A percentile compares a stretch with the other conserved stretches of the same genome.
Evolutionary conservation across 345 rosid genomes (phyloP).

Genomic region (Stellera chamaejasme): DNA sequence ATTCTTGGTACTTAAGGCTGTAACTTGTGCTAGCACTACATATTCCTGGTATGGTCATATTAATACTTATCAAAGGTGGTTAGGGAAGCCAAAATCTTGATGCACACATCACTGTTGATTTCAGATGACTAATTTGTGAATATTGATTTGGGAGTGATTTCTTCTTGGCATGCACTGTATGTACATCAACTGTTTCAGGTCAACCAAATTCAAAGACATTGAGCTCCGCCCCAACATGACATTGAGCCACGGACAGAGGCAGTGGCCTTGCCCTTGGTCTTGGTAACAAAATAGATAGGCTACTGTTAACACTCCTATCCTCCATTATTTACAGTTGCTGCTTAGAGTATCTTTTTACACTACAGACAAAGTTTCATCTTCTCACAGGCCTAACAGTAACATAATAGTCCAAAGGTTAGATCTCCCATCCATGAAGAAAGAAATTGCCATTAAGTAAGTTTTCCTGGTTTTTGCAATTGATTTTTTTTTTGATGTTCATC

Average conservation of each 20-base stretch:
- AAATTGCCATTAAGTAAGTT: no score
- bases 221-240: constrained; percentile 39
- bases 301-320: constrained; percentile 24
- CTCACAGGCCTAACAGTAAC: no score
- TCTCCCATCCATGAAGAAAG: neutral
- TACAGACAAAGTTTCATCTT: no score
- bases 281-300: constrained; percentile 32
- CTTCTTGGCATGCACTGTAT: constrained; percentile 5
- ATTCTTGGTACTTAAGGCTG: neutral
- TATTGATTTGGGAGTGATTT: constrained; percentile 18
- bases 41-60: no score
- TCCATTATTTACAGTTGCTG: constrained; percentile 23
- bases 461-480: no score
- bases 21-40: constrained; percentile 4
- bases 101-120: constrained; percentile 32
- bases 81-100: constrained; percentile 19
- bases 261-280: neutral
- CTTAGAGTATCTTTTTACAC: constrained; percentile 23
- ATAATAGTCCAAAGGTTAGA: neutral
- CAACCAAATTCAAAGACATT: constrained; percentile 28
- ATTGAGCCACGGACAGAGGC: constrained; percentile 62
- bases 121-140: constrained; percentile 12
- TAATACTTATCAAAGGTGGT: no score
- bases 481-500: no score
- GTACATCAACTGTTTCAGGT: constrained; percentile 5